phyloP scores from a whole-genome alignment of 2,329 filamentous ascomycete genomes.

The Lachnellula occidentalis region DNA sequence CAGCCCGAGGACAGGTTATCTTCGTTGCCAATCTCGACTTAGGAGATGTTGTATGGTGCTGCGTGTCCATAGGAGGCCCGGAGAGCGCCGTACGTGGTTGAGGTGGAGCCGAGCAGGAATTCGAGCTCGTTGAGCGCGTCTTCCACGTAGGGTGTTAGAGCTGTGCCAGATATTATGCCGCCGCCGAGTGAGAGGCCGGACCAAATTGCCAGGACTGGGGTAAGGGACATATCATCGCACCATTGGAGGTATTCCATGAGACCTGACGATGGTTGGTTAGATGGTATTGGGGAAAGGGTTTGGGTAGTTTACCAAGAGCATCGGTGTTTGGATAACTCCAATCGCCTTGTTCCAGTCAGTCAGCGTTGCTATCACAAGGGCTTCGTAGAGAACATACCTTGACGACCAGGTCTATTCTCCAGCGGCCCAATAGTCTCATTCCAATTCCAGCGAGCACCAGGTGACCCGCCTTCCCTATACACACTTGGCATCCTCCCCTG shows the following conservation, averaged over 20 bases:
- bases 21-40: slow-evolving; percentile 36
- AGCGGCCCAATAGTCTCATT: slow-evolving; percentile 37
- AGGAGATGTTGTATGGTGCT: slow-evolving; percentile 43
- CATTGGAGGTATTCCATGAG: slow-evolving; percentile 27
- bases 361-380: neutral
- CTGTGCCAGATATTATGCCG: slow-evolving; percentile 35
- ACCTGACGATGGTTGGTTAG: neutral
- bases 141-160: slow-evolving; percentile 36
- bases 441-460: slow-evolving; percentile 29
- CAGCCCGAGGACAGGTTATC: slow-evolving; percentile 36
- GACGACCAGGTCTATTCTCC: slow-evolving; percentile 28
- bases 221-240: slow-evolving; percentile 41
- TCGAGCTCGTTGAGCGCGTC: slow-evolving; percentile 46
- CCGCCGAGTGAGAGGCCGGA: slow-evolving; percentile 37
- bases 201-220: slow-evolving; percentile 42
- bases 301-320: slow-evolving; percentile 41
- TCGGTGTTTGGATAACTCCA: slow-evolving; percentile 41
- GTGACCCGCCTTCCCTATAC: neutral
- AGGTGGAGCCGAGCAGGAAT: slow-evolving; percentile 41
- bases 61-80: slow-evolving; percentile 43
- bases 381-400: slow-evolving; percentile 20
- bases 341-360: slow-evolving; percentile 13
- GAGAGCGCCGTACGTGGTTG: slow-evolving; percentile 38
- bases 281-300: slow-evolving; percentile 35
- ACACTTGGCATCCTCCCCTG: no score